A percentile compares a stretch with the other conserved stretches of the same genome.
phyloP scores from a whole-genome alignment of 1,284 basidiomycete genomes.

The Leccinum solheimii region DNA sequence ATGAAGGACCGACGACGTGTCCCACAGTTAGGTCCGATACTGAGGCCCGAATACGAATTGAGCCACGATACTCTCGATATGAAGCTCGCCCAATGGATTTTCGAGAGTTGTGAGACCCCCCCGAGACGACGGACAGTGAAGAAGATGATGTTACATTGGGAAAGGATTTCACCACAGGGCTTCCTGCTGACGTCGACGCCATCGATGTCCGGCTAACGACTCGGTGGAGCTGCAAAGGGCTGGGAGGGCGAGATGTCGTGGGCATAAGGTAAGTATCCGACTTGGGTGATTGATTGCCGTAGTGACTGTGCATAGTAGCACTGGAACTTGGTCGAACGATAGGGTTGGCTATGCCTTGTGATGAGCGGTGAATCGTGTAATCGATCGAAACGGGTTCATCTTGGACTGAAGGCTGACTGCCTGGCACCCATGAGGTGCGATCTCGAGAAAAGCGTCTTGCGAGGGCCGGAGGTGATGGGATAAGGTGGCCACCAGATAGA shows the following conservation, averaged over 20 bases:
- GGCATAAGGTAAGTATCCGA: neutral
- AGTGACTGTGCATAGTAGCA: neutral
- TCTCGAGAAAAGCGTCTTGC: neutral
- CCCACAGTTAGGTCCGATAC: neutral
- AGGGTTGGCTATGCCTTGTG: neutral
- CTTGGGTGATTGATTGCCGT: neutral
- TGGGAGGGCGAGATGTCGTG: neutral
- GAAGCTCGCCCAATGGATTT: constrained; percentile 23
- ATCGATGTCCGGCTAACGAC: neutral
- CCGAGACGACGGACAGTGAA: neutral
- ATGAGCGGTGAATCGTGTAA: neutral
- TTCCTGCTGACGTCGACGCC: neutral
- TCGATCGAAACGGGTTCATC: neutral
- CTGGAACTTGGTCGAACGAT: neutral
- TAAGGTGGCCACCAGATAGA: neutral
- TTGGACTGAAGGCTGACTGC: neutral
- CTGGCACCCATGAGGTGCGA: neutral
- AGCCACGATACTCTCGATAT: constrained; percentile 26
- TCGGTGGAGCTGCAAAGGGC: neutral
- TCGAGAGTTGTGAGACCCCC: constrained; percentile 7
- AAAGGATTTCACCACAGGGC: neutral
- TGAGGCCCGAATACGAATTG: constrained; percentile 13
- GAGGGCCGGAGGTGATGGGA: neutral
- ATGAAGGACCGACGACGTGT: neutral
- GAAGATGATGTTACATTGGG: neutral